These are phyloP conservation scores for Shiraia sp. DNA, from an alignment of 2,329 filamentous ascomycete genomes.

Conservation along the genomic window DNA sequence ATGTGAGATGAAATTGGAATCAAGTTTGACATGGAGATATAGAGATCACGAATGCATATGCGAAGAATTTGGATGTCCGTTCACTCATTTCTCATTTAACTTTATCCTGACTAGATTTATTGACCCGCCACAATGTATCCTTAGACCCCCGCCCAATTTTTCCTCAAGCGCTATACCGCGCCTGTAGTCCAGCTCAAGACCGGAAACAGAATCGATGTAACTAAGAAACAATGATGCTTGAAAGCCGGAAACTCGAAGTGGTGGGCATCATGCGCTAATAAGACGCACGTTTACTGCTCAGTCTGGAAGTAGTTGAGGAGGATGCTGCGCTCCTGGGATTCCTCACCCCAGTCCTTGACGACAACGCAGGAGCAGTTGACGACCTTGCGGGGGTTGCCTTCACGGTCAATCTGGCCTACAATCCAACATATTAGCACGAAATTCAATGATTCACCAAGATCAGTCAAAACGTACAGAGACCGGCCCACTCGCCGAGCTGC, in stretches of 20 bases:
- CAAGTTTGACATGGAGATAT: no score
- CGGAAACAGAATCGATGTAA: constrained; percentile 18
- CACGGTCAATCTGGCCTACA: constrained; percentile 93
- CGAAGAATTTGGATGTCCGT: no score
- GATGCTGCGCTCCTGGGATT: constrained; percentile 97
- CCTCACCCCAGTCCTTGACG: constrained; percentile 99
- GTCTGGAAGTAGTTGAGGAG: constrained; percentile 99
- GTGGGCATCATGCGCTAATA: constrained; percentile 7
- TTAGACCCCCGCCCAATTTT: constrained; percentile 3
- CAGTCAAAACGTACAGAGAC: constrained; percentile 78
- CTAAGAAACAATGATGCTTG: constrained; percentile 17
- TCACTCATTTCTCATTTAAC: no score
- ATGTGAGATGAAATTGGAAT: no score
- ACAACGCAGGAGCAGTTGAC: constrained; percentile 99
- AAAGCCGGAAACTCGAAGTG: constrained; percentile 2
- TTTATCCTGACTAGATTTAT: no score
- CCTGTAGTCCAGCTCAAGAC: constrained; percentile 2
- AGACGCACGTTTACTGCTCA: constrained; percentile 53
- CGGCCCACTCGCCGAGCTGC: constrained; percentile 99
- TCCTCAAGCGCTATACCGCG: constrained; percentile 16
- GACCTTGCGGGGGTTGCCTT: constrained; percentile 99
- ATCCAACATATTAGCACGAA: constrained; percentile 11
- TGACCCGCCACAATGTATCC: not conserved
- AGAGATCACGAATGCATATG: no score
- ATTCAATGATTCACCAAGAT: not conserved